Evolutionary conservation across 257 asterid species (phyloP).

Genomic region (Osmanthus fragrans): DNA sequence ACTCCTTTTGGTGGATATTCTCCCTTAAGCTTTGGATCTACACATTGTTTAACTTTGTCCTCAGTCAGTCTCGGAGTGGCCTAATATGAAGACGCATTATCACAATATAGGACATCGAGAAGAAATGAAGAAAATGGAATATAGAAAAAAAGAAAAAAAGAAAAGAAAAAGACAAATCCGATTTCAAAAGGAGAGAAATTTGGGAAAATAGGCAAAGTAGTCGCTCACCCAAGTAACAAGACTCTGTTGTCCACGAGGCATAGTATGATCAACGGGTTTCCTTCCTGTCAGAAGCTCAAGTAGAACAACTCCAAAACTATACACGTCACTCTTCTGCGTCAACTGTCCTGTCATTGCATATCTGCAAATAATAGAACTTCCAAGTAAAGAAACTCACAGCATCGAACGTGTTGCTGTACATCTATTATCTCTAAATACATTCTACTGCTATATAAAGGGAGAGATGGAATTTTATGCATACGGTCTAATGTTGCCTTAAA

Average conservation of each 20-base stretch:
- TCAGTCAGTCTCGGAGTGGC: slow-evolving; percentile 90
- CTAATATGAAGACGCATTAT: slow-evolving; percentile 27
- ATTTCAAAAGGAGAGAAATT: background rate
- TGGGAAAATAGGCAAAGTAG: background rate
- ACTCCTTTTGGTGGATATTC: slow-evolving; percentile 88
- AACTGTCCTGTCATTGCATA: slow-evolving; percentile 95
- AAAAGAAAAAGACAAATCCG: background rate
- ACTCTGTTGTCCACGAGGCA: slow-evolving; percentile 96
- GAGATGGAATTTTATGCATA: background rate
- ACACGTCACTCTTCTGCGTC: slow-evolving; percentile 92
- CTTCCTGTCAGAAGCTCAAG: slow-evolving; percentile 92
- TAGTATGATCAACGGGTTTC: slow-evolving; percentile 91
- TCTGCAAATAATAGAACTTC: slow-evolving; percentile 36
- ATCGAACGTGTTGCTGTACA: background rate
- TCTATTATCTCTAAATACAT: background rate
- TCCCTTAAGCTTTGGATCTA: slow-evolving; percentile 77
- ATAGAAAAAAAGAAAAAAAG: too few relatives aligned
- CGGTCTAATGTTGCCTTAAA: background rate
- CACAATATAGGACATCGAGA: slow-evolving; percentile 15
- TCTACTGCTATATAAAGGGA: background rate
- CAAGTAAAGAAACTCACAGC: background rate
- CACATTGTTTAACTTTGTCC: slow-evolving; percentile 90
- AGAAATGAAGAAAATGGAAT: background rate
- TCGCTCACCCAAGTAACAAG: slow-evolving; percentile 87
- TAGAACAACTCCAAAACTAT: slow-evolving; percentile 87